Base-by-base conservation (phyloP, 2,329 filamentous ascomycete genomes). In the Arthrobotrys sphaeroides region DNA sequence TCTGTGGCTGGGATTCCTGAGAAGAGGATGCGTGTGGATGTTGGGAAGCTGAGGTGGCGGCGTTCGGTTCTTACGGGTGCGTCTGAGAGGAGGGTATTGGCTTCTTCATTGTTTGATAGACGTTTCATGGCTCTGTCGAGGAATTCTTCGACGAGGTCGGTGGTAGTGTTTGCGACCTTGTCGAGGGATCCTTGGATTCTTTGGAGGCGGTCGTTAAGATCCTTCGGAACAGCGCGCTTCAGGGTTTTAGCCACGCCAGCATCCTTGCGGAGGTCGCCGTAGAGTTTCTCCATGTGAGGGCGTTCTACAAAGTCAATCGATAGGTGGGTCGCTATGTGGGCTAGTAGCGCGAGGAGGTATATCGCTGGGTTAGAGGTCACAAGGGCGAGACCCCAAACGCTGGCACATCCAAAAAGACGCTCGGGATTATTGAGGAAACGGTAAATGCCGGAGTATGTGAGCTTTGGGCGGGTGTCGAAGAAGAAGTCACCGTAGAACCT, bases 401-500 rank as follows among this genome's bases (percentile, higher is more conserved):
- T 95, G 16, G 94, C 94, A 3, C 96, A 90, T 26, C 95, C 95
- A 78, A 99, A 90, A 40, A 98, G 90, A 68, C 94, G 90, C 83
- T 99, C 95, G 0, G 95, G 95, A 81, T 98, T 99, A 84, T 99
- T 99, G 78, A 99, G 86, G 84, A 96, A 99, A 53, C 95, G 93
- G 83, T 99, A 99, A 80, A 99, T 99, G 77, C 94, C 96, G 79
- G 91, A 93, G 83, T 99, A 99, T 0, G 92, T 98, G 77, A 98
- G 86, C 83, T 95, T 96, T 10, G 90, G 90, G 24, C 69, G 73
- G 9, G 90, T 88, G 49, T 92, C 90, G 77, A 97, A 93, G 81
- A 95, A 97, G 85, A 98, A 99, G 82, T 99, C 95, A 16, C 95
- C 95, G 81, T 94, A 98, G 85, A 98, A 98, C 62, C 67, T 73